These are phyloP conservation scores for Coemansia sp. DNA, from an alignment of 192 early-diverging fungal genomes.

Conservation along the genomic window DNA sequence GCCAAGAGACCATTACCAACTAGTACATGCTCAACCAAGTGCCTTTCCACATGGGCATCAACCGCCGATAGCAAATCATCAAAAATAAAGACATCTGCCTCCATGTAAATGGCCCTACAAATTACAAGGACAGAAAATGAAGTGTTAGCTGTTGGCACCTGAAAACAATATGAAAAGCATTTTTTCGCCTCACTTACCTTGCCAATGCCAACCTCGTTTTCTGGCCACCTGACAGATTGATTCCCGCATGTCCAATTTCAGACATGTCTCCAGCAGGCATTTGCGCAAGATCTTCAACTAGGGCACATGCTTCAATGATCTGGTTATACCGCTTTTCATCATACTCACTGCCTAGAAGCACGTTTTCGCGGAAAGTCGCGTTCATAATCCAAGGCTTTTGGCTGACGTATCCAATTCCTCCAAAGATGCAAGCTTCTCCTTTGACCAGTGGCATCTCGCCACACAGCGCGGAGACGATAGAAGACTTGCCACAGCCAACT, in stretches of 20 bases:
- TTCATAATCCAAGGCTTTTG: constrained; percentile 51
- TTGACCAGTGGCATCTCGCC: constrained; percentile 74
- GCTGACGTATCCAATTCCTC: constrained; percentile 47
- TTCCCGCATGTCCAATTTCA: constrained; percentile 58
- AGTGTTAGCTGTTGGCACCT: background rate
- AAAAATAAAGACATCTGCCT: constrained; percentile 54
- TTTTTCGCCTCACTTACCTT: constrained; percentile 16
- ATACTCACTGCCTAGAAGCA: constrained; percentile 31
- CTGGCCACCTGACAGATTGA: constrained; percentile 63
- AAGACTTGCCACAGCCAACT: constrained; percentile 62
- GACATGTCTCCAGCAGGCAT: constrained; percentile 45
- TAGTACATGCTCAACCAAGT: constrained; percentile 32
- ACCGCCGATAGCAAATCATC: constrained; percentile 38
- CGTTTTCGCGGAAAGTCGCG: constrained; percentile 43
- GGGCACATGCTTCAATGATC: constrained; percentile 35
- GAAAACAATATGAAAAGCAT: background rate
- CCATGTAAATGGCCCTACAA: constrained; percentile 59
- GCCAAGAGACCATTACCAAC: constrained; percentile 18
- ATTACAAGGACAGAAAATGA: background rate
- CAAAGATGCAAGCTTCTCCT: constrained; percentile 68
- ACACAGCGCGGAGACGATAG: constrained; percentile 55
- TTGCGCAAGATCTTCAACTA: constrained; percentile 20
- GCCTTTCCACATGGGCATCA: constrained; percentile 26
- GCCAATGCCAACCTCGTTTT: constrained; percentile 64
- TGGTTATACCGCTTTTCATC: constrained; percentile 16